Percentiles rank a stretch among this genome's conserved stretches.
These are phyloP conservation scores for Kluyveromyces nonfermentans DNA, from an alignment of 805 yeast species.

Conservation along the genomic window DNA sequence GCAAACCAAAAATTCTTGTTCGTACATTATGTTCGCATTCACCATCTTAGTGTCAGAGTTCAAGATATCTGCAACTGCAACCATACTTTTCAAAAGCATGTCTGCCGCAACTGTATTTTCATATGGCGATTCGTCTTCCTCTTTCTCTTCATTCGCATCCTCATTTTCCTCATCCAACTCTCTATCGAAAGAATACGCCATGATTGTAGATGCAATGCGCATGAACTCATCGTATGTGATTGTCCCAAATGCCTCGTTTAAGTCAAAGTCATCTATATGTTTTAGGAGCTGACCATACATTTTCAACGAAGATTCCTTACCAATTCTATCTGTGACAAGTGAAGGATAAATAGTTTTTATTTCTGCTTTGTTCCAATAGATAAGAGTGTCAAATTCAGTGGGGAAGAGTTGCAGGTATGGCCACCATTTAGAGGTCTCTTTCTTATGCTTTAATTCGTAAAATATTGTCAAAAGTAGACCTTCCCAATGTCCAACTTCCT, in stretches of 20 bases:
- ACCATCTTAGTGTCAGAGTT: constrained; percentile 73
- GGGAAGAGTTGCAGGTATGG: constrained; percentile 72
- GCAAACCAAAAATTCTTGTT: constrained; percentile 51
- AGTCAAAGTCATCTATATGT: constrained; percentile 15
- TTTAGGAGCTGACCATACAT: constrained; percentile 39
- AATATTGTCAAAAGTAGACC: constrained; percentile 59
- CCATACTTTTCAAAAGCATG: constrained; percentile 67
- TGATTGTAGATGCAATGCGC: constrained; percentile 65
- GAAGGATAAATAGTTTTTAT: constrained; percentile 56
- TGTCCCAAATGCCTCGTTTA: constrained; percentile 31
- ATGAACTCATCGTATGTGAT: constrained; percentile 53
- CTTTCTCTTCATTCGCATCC: constrained; percentile 20
- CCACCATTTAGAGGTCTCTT: constrained; percentile 48
- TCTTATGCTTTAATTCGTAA: constrained; percentile 44
- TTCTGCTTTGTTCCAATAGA: constrained; percentile 72
- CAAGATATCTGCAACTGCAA: constrained; percentile 84
- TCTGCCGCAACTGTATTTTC: constrained; percentile 25
- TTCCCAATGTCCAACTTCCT: constrained; percentile 58
- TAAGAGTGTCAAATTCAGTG: constrained; percentile 48
- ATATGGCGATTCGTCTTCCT: constrained; percentile 31
- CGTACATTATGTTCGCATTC: constrained; percentile 63
- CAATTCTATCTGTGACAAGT: constrained; percentile 57
- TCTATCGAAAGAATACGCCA: constrained; percentile 89
- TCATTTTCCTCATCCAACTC: constrained; percentile 32
- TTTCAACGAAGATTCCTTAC: constrained; percentile 53